Evolutionary conservation across 371 early-diverging fungal genomes (phyloP).

Genomic region (Apophysomyces variabilis): DNA sequence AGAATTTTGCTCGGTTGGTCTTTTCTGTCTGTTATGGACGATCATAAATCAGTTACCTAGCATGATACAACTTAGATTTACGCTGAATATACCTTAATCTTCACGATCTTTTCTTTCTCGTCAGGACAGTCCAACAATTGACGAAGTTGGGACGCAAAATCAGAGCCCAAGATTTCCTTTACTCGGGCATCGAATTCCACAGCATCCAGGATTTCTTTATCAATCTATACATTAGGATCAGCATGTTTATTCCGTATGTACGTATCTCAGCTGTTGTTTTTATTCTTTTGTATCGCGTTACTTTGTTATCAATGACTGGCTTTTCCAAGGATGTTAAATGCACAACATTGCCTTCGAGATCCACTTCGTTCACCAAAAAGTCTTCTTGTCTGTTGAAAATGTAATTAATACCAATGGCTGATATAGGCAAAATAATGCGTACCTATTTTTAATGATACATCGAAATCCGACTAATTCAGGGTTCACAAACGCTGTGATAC

Average conservation of each 20-base stretch:
- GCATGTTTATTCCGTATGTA: not conserved
- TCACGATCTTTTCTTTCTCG: constrained; percentile 21
- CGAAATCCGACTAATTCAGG: constrained; percentile 67
- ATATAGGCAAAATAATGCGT: constrained; percentile 13
- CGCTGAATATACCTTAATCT: constrained; percentile 17
- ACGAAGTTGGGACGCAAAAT: constrained; percentile 36
- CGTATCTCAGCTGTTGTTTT: not conserved
- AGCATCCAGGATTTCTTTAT: not conserved
- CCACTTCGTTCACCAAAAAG: constrained; percentile 95
- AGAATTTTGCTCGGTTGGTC: constrained; percentile 32
- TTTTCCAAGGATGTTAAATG: constrained; percentile 56
- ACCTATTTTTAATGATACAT: constrained; percentile 82
- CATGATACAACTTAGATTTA: not conserved
- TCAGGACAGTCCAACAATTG: constrained; percentile 29
- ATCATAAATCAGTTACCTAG: not conserved
- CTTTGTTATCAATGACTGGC: constrained; percentile 6
- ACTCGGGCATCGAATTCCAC: constrained; percentile 35
- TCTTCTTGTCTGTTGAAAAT: constrained; percentile 54
- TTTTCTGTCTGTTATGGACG: constrained; percentile 27
- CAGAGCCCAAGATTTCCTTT: constrained; percentile 19
- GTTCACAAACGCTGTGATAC: constrained; percentile 75
- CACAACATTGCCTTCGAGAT: constrained; percentile 73
- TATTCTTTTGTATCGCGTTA: not conserved
- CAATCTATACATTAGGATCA: not conserved
- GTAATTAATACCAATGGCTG: not conserved